These are phyloP conservation scores for Kitagawia praeruptora DNA, from an alignment of 129 eudicot species.

Conservation along the genomic window DNA sequence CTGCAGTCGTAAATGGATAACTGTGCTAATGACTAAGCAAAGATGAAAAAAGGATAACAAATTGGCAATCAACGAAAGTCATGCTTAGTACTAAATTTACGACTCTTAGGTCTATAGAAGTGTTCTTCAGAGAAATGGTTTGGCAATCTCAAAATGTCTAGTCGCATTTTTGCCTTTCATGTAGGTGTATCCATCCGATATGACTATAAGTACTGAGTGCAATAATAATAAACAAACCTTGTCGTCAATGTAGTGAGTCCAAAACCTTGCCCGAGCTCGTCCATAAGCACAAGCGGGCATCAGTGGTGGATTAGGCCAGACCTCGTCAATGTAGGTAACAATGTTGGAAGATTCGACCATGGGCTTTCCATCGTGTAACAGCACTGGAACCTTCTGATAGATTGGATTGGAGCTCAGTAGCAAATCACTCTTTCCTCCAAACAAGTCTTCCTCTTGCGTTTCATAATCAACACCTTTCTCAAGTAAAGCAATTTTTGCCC, in stretches of 20 bases:
- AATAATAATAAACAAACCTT: conserved; percentile 28
- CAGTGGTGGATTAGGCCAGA: conserved; percentile 44
- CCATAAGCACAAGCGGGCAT: conserved; percentile 40
- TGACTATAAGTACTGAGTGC: background rate
- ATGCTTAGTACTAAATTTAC: background rate
- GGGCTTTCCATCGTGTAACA: conserved; percentile 50
- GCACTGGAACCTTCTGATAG: conserved; percentile 57
- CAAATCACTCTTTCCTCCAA: conserved; percentile 63
- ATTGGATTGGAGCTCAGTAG: conserved; percentile 55
- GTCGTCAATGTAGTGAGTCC: conserved; percentile 68
- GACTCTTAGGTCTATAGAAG: background rate
- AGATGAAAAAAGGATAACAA: background rate
- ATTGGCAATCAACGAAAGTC: background rate
- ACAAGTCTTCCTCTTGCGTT: conserved; percentile 42
- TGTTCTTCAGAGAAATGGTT: no score
- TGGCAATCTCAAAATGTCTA: no score
- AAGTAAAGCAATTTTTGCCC: conserved; percentile 52
- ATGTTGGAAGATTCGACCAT: conserved; percentile 56
- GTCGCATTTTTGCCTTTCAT: background rate
- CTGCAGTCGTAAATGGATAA: background rate
- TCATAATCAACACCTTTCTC: conserved; percentile 60
- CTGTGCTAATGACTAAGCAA: background rate
- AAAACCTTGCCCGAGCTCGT: conserved; percentile 48
- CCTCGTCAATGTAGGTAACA: conserved; percentile 57
- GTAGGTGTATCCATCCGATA: no score